Base-by-base conservation (phyloP, 768 basidiomycete genomes). In the Rhizopogon vinicolor region DNA sequence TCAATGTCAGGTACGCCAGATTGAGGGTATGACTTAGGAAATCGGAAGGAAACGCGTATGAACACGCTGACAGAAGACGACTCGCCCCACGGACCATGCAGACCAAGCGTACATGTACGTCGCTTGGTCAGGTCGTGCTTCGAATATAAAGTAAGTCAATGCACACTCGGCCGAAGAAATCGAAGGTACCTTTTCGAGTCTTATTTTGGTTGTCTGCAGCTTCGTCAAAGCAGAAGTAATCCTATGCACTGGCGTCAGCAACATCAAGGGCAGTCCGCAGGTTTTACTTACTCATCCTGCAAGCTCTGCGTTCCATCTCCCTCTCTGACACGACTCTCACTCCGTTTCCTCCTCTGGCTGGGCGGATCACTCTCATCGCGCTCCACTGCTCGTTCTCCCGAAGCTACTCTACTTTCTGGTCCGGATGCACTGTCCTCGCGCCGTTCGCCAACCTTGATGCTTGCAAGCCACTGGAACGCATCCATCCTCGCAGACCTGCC, bases 81-180 rank as follows among this genome's bases (percentile, higher is more conserved):
- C 54, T 87, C 88, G n/a, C 90, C 92, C 93, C 93, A 95, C 2
- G 93, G 93, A 2, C 91, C 91, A 59, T 91, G 85, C 42, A 98
- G 74, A 4, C 92, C 90, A 45, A 97, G 77, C 1, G 92, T 93
- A 61, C 91, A 91, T 13, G 84, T 87, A 9, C 92, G 83, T 61
- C 80, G 84, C 66, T 87, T 89, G 7, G 77, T 75, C 40, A 89
- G 72, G 53, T 89, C 87, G 44, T 83, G 82, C 86, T 88, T 59
- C 49, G 48, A 41, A 44, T 16, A 31, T 60, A 6, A 60, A 33
- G 14, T 62, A 51, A 41, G 22, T 14, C 13, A 51, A 37, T 5
- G 44, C 33, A 45, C 16, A n/a, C 22, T 37, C 46, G 13, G 13
- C 6, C 18, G 43, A 39, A 41, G 14, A 51, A 41, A 50, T 50